These are phyloP conservation scores for Ziziphus jujuba DNA, from an alignment of 306 rosid species.

Conservation along the genomic window DNA sequence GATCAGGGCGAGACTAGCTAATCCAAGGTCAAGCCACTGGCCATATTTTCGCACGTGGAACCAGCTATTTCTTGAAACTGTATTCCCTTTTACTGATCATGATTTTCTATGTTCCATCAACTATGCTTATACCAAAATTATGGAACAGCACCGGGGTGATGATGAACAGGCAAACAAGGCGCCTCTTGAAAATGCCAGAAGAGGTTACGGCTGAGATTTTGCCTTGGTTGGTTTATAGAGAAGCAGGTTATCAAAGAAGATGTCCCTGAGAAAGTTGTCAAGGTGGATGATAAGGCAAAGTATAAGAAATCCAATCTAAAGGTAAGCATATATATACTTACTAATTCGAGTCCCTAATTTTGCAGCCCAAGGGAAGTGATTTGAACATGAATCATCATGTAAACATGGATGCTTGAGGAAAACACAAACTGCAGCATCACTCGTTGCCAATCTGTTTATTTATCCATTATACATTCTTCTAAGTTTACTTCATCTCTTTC, in stretches of 20 bases:
- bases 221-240: slow-evolving; percentile 86
- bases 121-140: slow-evolving; percentile 19
- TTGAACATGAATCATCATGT: slow-evolving; percentile 96
- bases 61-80: slow-evolving; percentile 49
- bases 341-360: slow-evolving; percentile 15
- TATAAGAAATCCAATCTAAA: slow-evolving; percentile 57
- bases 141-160: slow-evolving; percentile 92
- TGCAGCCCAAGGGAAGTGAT: slow-evolving; percentile 86
- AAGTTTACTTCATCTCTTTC: slow-evolving; percentile 17
- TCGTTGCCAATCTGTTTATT: slow-evolving; percentile 3
- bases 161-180: slow-evolving; percentile 91
- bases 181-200: slow-evolving; percentile 88
- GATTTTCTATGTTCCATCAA: background rate
- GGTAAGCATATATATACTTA: slow-evolving; percentile 32
- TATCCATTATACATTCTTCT: background rate
- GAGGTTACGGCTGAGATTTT: slow-evolving; percentile 78
- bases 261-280: slow-evolving; percentile 55
- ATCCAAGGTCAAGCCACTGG: slow-evolving; percentile 81
- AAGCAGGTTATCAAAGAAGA: slow-evolving; percentile 80
- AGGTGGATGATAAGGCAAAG: slow-evolving; percentile 70
- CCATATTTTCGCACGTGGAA: slow-evolving; percentile 67
- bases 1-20: slow-evolving; percentile 85
- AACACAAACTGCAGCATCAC: background rate
- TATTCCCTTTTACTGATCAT: background rate
- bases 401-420: slow-evolving; percentile 98